Evolutionary conservation across 352 stramenopile genomes (phyloP).

Genomic region (Heterotrichella gracilis): DNA sequence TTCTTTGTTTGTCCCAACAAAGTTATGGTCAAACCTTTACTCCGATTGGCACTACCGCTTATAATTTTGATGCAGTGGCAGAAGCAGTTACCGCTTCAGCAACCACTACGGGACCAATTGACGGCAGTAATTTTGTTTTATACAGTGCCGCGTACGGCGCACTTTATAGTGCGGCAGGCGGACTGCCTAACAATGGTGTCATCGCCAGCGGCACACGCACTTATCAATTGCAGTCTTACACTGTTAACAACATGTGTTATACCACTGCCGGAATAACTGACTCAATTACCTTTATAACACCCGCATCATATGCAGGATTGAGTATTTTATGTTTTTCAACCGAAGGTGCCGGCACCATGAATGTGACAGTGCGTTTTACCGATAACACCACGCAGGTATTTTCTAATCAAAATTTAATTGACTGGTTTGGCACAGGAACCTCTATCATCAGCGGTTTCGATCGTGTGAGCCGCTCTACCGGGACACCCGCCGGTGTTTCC

Average conservation of each 20-base stretch:
- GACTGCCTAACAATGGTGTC: not conserved
- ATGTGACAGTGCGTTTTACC: not conserved
- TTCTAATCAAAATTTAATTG: not conserved
- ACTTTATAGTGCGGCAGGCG: not conserved
- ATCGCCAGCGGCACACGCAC: not conserved
- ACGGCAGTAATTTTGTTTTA: conserved; percentile 2
- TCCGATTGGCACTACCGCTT: not conserved
- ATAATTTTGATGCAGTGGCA: not conserved
- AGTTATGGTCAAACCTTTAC: not conserved
- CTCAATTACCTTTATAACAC: not conserved
- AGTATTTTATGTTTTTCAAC: not conserved
- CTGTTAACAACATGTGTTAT: not conserved
- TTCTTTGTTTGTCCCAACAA: not conserved
- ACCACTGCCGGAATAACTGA: not conserved
- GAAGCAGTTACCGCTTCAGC: not conserved
- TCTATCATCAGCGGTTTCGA: not conserved
- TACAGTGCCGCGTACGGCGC: not conserved
- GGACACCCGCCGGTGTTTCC: not conserved
- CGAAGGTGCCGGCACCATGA: not conserved
- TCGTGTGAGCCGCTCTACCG: not conserved
- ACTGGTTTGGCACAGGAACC: not conserved
- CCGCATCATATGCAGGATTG: not conserved
- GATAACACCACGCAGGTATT: not conserved
- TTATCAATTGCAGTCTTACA: conserved; percentile 4
- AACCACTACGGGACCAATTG: not conserved